A percentile compares a stretch with the other conserved stretches of the same genome.
Conservation (phyloP, 257 asterid genomes). For the Solanum bukasovii region DNA sequence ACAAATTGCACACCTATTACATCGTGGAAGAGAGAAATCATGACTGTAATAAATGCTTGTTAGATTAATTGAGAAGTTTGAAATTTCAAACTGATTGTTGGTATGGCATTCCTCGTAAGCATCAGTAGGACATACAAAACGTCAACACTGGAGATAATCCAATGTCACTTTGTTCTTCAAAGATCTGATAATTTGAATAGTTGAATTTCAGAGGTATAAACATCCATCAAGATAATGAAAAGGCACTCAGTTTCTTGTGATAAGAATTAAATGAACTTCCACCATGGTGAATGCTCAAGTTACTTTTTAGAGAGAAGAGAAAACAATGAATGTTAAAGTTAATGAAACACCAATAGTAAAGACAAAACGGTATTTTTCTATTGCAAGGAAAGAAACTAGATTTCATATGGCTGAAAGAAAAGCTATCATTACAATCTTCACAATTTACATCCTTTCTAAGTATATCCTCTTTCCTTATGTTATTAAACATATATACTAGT, state of each 20-base stretch:
- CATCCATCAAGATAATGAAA: too few relatives aligned
- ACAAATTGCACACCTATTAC: background rate
- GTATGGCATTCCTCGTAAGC: too few relatives aligned
- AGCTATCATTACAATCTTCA: background rate
- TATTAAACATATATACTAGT: background rate
- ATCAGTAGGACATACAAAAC: too few relatives aligned
- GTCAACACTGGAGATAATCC: too few relatives aligned
- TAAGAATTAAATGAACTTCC: background rate
- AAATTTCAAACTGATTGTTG: too few relatives aligned
- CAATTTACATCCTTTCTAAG: background rate
- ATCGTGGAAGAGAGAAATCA: background rate
- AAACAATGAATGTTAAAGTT: background rate
- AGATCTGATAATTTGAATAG: too few relatives aligned
- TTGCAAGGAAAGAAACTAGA: background rate
- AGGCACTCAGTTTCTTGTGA: too few relatives aligned
- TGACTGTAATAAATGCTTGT: background rate
- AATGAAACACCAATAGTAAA: background rate
- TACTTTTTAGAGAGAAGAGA: background rate
- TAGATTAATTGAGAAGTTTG: background rate
- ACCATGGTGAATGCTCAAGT: background rate
- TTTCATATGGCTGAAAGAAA: background rate
- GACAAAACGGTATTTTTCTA: background rate
- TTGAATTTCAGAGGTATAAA: too few relatives aligned
- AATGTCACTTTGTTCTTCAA: too few relatives aligned
- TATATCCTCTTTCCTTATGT: background rate